These are phyloP conservation scores for Carex pumila DNA, from an alignment of 176 grass and related monocot species.

Conservation along the genomic window DNA sequence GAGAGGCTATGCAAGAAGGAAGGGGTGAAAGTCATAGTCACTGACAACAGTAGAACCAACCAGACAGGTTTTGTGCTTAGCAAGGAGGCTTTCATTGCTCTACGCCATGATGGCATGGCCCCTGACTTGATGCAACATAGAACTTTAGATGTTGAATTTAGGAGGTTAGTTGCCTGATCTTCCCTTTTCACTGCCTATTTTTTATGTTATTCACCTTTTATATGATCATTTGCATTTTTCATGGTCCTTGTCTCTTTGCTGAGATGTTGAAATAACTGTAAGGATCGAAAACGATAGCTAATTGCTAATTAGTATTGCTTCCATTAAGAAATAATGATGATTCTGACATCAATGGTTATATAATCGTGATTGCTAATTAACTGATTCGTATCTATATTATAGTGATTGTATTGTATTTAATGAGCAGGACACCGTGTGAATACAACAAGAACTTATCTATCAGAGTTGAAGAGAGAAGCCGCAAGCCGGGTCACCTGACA, in stretches of 20 bases:
- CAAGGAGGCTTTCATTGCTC: conserved; percentile 32
- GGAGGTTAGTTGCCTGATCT: conserved; percentile 29
- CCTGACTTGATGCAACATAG: conserved; percentile 8
- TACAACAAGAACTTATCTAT: conserved; percentile 43
- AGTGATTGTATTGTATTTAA: background rate
- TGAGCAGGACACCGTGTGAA: conserved; percentile 40
- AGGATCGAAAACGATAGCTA: background rate
- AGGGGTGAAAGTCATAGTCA: conserved; percentile 48
- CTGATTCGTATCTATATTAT: conserved; percentile 1
- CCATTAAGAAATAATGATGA: conserved; percentile 1
- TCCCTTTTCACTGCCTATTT: background rate
- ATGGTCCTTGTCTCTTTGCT: background rate
- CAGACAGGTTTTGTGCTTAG: conserved; percentile 29
- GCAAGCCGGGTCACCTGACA: background rate
- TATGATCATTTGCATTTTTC: background rate
- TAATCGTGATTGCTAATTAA: background rate
- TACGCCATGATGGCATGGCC: conserved; percentile 37
- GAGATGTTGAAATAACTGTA: background rate
- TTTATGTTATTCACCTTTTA: background rate
- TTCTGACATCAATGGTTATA: background rate
- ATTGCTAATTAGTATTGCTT: background rate
- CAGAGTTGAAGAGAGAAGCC: conserved; percentile 37
- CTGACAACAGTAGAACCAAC: conserved; percentile 24
- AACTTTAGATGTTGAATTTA: conserved; percentile 37
- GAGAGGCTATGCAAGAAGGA: conserved; percentile 24